These are phyloP conservation scores for Erodium texanum DNA, from an alignment of 441 rosid species.

Conservation along the genomic window DNA sequence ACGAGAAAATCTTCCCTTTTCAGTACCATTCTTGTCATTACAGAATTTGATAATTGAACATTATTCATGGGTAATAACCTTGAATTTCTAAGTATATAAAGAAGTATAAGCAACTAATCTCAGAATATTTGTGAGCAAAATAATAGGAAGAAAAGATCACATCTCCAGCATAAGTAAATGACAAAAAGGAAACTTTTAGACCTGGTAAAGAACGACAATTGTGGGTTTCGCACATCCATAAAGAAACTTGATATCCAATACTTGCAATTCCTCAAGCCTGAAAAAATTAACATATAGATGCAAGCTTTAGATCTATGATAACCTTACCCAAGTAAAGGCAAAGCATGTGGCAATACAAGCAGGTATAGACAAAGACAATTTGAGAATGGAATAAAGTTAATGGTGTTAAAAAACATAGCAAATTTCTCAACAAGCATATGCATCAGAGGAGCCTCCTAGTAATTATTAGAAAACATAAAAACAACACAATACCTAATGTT, in stretches of 20 bases:
- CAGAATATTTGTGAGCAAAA: background rate
- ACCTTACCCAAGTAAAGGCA: background rate
- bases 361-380: background rate
- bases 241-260: constrained; percentile 87
- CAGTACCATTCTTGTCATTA: background rate
- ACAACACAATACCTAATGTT: constrained; percentile 57
- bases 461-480: background rate
- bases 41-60: background rate
- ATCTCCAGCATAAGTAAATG: background rate
- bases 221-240: constrained; percentile 87
- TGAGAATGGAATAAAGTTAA: background rate
- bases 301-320: constrained; percentile 3
- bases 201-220: constrained; percentile 86
- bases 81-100: constrained; percentile 4
- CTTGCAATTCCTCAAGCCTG: constrained; percentile 96
- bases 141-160: background rate
- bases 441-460: background rate
- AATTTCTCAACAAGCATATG: background rate
- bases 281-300: constrained; percentile 12
- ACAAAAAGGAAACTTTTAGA: constrained; percentile 20
- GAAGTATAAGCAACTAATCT: background rate
- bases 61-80: background rate
- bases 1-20: background rate
- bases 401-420: background rate
- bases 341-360: background rate